Base-by-base conservation (phyloP, 2,329 filamentous ascomycete species). In the Exophiala oligosperma region DNA sequence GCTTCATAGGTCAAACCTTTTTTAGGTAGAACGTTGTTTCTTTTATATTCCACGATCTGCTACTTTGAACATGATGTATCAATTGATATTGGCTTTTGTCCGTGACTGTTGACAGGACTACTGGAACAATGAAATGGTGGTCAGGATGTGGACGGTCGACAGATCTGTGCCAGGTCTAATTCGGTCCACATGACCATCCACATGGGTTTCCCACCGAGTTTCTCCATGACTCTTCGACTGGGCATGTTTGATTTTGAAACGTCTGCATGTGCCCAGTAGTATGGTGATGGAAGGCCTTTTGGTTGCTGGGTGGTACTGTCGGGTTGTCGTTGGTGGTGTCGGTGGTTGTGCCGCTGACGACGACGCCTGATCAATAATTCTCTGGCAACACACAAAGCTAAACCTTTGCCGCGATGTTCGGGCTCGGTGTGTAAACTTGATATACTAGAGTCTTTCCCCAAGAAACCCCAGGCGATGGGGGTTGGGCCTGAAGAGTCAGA, bases 161-260 rank as follows among this genome's bases (percentile, higher is more conserved):
- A 43, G 11, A 40, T n/a, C 43, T 44, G 37, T 12, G 29, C 41
- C 35, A 74, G 41, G 62, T 76, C 72, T 54, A 76, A 59, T 26
- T 74, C 71, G 24, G 69, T 64, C 75, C 75, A 78, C 3, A 68
- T 66, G 52, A 71, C 67, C 38, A 67, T 72, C 65, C 73, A 74
- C 59, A 64, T 63, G 1, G 69, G 57, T 54, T 63, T 51, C 4
- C 74, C 76, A 1, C 74, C 76, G 57, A 77, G 59, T 65, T 78
- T 78, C 68, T 76, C 72, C 76, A 78, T 77, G 23, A 76, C 75
- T 46, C 71, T 68, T 17, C 68, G 66, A 70, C 75, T 77, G 1
- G 72, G 68, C 38, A 48, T 37, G 62, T 77, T 77, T 35, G 57
- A 57, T 49, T 62, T 56, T 32, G 65, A 67, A 47, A 76, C 75